These are phyloP conservation scores for Purshia tridentata DNA, from an alignment of 306 rosid species.

Conservation along the genomic window DNA sequence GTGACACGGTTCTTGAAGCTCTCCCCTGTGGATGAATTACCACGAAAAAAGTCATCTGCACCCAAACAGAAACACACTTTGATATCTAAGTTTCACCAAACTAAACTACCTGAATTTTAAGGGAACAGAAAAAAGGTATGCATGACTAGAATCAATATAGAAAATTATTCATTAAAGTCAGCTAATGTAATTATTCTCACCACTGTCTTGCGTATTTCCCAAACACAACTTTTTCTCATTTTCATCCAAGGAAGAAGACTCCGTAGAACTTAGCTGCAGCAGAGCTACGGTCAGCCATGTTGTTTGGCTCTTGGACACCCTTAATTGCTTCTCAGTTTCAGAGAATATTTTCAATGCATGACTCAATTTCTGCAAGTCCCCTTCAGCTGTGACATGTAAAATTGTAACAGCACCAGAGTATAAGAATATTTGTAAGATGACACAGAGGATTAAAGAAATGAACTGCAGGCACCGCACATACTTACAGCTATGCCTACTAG, in stretches of 20 bases:
- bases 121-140: not conserved
- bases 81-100: conserved; percentile 1
- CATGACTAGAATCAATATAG: not conserved
- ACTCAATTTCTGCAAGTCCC: conserved; percentile 65
- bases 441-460: conserved; percentile 9
- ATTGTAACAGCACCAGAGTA: conserved; percentile 14
- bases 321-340: conserved; percentile 74
- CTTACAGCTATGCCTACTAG: conserved; percentile 56
- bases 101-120: not conserved
- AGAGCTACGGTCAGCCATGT: conserved; percentile 92
- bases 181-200: conserved; percentile 20
- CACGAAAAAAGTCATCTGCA: conserved; percentile 30
- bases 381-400: conserved; percentile 51
- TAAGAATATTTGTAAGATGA: conserved; percentile 3
- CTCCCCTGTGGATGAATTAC: conserved; percentile 34
- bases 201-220: conserved; percentile 38
- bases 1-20: conserved; percentile 39
- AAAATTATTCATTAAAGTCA: not conserved
- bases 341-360: conserved; percentile 69
- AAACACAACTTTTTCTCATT: conserved; percentile 45
- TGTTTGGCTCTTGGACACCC: conserved; percentile 76
- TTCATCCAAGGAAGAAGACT: conserved; percentile 43
- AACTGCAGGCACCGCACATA: not conserved
- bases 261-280: conserved; percentile 66
- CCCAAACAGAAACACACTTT: conserved; percentile 26